Conservation (phyloP, 2,329 filamentous ascomycete genomes). For the Bimuria novae-zelandiae region DNA sequence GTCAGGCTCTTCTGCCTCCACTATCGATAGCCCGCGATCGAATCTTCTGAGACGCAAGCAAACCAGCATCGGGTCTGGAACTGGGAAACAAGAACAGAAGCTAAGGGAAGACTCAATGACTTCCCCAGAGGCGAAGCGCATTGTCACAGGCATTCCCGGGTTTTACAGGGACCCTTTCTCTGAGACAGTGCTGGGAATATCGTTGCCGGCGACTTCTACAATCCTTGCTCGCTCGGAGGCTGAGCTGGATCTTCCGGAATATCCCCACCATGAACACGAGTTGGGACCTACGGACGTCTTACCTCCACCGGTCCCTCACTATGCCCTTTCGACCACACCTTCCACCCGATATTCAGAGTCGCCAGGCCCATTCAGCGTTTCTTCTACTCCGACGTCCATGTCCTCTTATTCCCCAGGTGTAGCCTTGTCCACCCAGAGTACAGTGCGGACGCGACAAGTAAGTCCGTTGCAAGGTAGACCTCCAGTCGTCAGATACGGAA, state of each 20-base stretch:
- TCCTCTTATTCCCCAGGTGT: slow-evolving; percentile 74
- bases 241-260: slow-evolving; percentile 31
- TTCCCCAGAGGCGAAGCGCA: slow-evolving; percentile 38
- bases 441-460: slow-evolving; percentile 57
- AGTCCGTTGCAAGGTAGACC: slow-evolving; percentile 63
- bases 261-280: slow-evolving; percentile 45
- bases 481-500: slow-evolving; percentile 63
- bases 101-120: slow-evolving; percentile 40
- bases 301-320: slow-evolving; percentile 69
- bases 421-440: slow-evolving; percentile 49
- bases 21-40: slow-evolving; percentile 51
- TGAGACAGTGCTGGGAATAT: slow-evolving; percentile 51
- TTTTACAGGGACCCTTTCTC: slow-evolving; percentile 48
- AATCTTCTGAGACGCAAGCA: slow-evolving; percentile 52
- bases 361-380: slow-evolving; percentile 72
- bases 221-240: slow-evolving; percentile 32
- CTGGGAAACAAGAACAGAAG: slow-evolving; percentile 35
- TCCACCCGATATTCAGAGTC: slow-evolving; percentile 78
- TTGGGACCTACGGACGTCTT: slow-evolving; percentile 67
- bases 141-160: slow-evolving; percentile 32
- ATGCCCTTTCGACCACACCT: slow-evolving; percentile 70
- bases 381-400: slow-evolving; percentile 78
- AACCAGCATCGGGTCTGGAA: slow-evolving; percentile 46
- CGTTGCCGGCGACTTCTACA: slow-evolving; percentile 43
- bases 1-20: slow-evolving; percentile 54